Evolutionary conservation across 257 asterid species (phyloP), one percentile per base, ranked within the genome.

Genomic region (Primulina tabacum): DNA sequence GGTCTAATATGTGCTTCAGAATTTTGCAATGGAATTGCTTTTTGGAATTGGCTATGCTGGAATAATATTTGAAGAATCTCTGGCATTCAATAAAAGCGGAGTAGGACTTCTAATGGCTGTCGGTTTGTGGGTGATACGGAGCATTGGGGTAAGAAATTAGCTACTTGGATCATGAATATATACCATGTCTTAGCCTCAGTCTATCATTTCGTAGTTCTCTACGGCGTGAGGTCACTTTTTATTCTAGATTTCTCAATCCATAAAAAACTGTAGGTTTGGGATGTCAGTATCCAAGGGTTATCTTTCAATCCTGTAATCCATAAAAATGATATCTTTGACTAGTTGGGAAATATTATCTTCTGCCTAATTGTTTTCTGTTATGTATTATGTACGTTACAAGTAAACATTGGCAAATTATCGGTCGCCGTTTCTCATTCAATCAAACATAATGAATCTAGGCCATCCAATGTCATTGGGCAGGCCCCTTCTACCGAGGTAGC

Each of bases 31-130:
- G 99, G 89, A 86, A 65, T 72, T 88, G 80, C 69, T 93, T 57
- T 93, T 93, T 80, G 99, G 87, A 68, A 70, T 93, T 52, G 99
- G 99, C 34, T 93, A 93, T 80, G 90, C 90, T 77, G 97, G 99
- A 50, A 90, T 93, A 62, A 85, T 93, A 85, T 93, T 93, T 70
- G 99, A 93, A 75, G 99, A 93, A 71, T 89, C 97, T 65, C 96
- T 90, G 52, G 96, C 99, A 18, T 90, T 93, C 88, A 93, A 93
- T 71, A 93, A 93, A 87, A 93, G 97, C 76, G 99, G 99, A 60
- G 91, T 93, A 17, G 99, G 97, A 70, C 96, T 93, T 77, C 72
- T 90, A 75, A 90, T 93, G 99, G 99, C 97, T 61, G 97, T 90
- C 72, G 73, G 96, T 83, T 86, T 93, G 82, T 93, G 99, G 99